phyloP scores from a whole-genome alignment of 73 alveolate genomes.

The Paramecium caudatum region DNA sequence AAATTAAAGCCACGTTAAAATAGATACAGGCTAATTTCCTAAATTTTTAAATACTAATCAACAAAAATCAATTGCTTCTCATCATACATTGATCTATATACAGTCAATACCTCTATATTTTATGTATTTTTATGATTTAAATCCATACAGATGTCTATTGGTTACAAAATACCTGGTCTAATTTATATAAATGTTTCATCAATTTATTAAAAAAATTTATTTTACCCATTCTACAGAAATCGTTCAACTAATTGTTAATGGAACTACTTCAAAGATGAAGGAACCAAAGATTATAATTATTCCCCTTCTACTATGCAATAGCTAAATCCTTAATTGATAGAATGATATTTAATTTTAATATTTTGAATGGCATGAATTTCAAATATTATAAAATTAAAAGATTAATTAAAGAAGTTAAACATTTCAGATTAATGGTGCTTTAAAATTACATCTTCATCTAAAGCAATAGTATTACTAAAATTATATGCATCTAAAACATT shows the following conservation, averaged over 20 bases:
- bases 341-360: neutral
- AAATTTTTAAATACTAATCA: neutral
- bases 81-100: neutral
- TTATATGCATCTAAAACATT: conserved; percentile 35
- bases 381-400: neutral
- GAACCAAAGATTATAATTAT: neutral
- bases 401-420: neutral
- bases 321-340: neutral
- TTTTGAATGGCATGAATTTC: neutral
- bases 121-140: conserved; percentile 1
- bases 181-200: neutral
- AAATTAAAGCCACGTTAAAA: neutral
- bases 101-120: neutral
- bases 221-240: conserved; percentile 18
- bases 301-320: neutral
- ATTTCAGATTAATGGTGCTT: conserved; percentile 18
- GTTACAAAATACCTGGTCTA: neutral
- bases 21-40: conserved; percentile 6
- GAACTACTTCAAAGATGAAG: neutral
- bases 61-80: conserved; percentile 8
- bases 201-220: conserved; percentile 4
- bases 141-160: conserved; percentile 56
- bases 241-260: conserved; percentile 1
- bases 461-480: neutral
- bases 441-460: conserved; percentile 13